Evolutionary conservation across 352 stramenopile species (phyloP).

Genomic region (Globisporangium megalacanthum): DNA sequence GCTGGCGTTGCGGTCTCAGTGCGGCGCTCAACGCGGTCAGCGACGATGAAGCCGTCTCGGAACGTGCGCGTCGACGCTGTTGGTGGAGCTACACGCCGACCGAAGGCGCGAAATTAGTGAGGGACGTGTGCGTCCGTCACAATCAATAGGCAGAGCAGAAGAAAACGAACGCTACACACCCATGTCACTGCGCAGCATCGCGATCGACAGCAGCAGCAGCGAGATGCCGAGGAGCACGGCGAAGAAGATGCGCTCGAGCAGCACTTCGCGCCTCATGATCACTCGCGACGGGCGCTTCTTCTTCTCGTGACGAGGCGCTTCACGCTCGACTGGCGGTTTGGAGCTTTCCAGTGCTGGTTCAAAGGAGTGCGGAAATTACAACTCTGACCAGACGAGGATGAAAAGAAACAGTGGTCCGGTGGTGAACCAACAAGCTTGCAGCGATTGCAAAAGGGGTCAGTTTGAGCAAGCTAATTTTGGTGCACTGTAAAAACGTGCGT

Average conservation of each 20-base stretch:
- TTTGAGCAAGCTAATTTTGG: too few relatives aligned
- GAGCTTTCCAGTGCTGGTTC: background rate
- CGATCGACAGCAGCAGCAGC: slow-evolving; percentile 50
- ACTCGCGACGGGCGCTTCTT: background rate
- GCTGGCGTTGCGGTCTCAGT: slow-evolving; percentile 20
- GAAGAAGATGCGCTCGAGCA: slow-evolving; percentile 50
- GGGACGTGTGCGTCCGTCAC: background rate
- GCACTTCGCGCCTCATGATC: slow-evolving; percentile 25
- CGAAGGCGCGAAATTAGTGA: background rate
- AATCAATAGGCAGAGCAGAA: background rate
- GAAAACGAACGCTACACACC: slow-evolving; percentile 6
- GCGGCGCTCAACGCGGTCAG: slow-evolving; percentile 34
- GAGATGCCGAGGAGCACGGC: slow-evolving; percentile 37
- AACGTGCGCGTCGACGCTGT: slow-evolving; percentile 40
- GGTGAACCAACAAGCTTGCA: too few relatives aligned
- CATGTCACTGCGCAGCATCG: slow-evolving; percentile 53
- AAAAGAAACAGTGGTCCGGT: too few relatives aligned
- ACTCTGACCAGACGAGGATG: too few relatives aligned
- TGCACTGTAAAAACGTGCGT: too few relatives aligned
- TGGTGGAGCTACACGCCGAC: background rate
- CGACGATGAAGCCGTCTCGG: slow-evolving; percentile 72
- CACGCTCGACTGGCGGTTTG: background rate
- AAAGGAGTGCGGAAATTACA: too few relatives aligned
- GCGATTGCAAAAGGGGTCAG: too few relatives aligned
- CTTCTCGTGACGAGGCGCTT: background rate